Evolutionary conservation across 495 filamentous ascomycete species (phyloP).

Genomic region (Penicillium silybi): DNA sequence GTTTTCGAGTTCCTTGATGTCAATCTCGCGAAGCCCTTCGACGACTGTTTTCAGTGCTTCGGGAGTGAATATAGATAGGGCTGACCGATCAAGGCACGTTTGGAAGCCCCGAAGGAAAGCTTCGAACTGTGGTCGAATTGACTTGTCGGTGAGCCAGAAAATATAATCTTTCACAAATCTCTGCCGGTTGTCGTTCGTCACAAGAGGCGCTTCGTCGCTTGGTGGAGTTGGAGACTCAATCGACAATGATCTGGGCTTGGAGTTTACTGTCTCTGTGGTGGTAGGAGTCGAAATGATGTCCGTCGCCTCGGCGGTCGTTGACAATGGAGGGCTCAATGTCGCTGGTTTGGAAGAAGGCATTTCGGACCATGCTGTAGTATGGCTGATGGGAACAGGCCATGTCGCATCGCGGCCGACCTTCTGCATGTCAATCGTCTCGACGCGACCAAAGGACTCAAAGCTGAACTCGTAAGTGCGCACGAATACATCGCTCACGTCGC

Average conservation of each 20-base stretch:
- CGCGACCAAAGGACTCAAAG: slow-evolving; percentile 61
- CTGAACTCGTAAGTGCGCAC: slow-evolving; percentile 80
- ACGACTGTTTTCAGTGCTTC: slow-evolving; percentile 68
- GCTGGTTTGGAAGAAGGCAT: slow-evolving; percentile 18
- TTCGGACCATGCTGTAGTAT: slow-evolving; percentile 22
- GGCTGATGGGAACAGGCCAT: slow-evolving; percentile 28
- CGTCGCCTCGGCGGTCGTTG: slow-evolving; percentile 21
- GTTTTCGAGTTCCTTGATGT: slow-evolving; percentile 64
- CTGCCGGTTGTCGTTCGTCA: slow-evolving; percentile 73
- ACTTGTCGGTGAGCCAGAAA: slow-evolving; percentile 73
- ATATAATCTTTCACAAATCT: slow-evolving; percentile 87
- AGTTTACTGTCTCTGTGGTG: slow-evolving; percentile 12
- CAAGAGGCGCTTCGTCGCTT: slow-evolving; percentile 39
- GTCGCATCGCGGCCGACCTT: slow-evolving; percentile 31
- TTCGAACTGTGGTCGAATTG: slow-evolving; percentile 69
- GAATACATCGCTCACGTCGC: slow-evolving; percentile 77
- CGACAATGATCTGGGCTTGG: slow-evolving; percentile 8
- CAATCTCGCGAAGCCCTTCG: slow-evolving; percentile 76
- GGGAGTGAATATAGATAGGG: slow-evolving; percentile 67
- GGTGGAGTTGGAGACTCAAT: slow-evolving; percentile 22
- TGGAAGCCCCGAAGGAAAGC: slow-evolving; percentile 83
- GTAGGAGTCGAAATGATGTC: too few species aligned
- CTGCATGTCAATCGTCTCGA: slow-evolving; percentile 55
- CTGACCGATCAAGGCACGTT: slow-evolving; percentile 64
- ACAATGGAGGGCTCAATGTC: slow-evolving; percentile 21